Percentiles rank a stretch among this genome's conserved stretches.
These are phyloP conservation scores for Phoma sp. DNA, from an alignment of 2,329 filamentous ascomycete genomes.

Conservation along the genomic window DNA sequence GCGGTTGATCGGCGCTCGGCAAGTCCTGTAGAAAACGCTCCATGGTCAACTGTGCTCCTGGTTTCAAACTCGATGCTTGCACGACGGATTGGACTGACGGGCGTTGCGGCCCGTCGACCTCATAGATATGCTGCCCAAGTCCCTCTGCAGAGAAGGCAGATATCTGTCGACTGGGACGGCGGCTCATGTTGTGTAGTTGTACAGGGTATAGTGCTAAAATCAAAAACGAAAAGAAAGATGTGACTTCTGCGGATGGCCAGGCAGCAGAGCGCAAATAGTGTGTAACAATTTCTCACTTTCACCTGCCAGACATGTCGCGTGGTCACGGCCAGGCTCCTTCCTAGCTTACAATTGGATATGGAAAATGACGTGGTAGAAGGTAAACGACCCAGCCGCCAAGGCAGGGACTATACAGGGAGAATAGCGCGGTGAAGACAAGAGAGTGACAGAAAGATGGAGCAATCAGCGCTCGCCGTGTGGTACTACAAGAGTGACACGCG, in stretches of 20 bases:
- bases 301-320: constrained; percentile 12
- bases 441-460: constrained; percentile 6
- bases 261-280: constrained; percentile 6
- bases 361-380: constrained; percentile 8
- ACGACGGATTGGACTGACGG: constrained; percentile 21
- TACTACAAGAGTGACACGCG: constrained; percentile 43
- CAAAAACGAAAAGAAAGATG: constrained; percentile 2
- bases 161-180: constrained; percentile 14
- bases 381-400: constrained; percentile 7
- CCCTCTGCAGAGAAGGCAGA: constrained; percentile 15
- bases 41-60: constrained; percentile 51
- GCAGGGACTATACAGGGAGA: constrained; percentile 14
- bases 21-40: constrained; percentile 53
- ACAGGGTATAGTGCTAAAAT: constrained; percentile 37
- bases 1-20: constrained; percentile 48
- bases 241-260: neutral
- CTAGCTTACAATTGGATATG: neutral
- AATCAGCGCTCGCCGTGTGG: constrained; percentile 31
- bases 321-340: constrained; percentile 9
- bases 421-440: constrained; percentile 15
- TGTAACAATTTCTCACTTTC: neutral
- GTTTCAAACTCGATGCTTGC: constrained; percentile 41
- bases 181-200: constrained; percentile 27
- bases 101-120: constrained; percentile 20
- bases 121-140: constrained; percentile 16